A percentile compares a stretch with the other conserved stretches of the same genome.
These are phyloP conservation scores for Sporobolomyces pararoseus DNA, from an alignment of 768 basidiomycete species.

Conservation along the genomic window DNA sequence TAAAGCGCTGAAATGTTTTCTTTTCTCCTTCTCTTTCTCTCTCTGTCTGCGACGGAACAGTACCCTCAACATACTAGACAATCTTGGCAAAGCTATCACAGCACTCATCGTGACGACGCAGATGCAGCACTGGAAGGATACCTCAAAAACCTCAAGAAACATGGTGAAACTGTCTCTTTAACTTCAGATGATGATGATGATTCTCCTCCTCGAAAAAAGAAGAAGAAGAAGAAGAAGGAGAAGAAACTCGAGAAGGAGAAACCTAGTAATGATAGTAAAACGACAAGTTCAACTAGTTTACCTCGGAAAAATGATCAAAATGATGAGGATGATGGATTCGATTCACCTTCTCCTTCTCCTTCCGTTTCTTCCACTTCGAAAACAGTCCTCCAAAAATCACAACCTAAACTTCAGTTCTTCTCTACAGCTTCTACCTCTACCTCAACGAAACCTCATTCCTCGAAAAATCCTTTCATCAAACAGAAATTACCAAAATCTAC, in stretches of 20 bases:
- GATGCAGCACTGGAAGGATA: not conserved
- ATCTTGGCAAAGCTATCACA: slow-evolving; percentile 24
- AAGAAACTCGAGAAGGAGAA: not conserved
- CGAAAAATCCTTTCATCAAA: not conserved
- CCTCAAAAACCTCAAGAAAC: not conserved
- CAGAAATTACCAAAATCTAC: no score
- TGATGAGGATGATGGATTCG: not conserved
- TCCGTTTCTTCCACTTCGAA: not conserved
- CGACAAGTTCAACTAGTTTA: no score
- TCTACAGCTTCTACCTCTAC: not conserved
- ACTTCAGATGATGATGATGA: not conserved
- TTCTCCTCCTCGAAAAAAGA: not conserved
- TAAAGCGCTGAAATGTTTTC: no score
- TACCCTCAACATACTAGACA: slow-evolving; percentile 1
- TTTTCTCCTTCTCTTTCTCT: no score
- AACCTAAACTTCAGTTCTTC: not conserved
- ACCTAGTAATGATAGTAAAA: no score
- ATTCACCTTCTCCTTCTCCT: not conserved
- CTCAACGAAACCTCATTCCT: not conserved
- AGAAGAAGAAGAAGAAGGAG: not conserved
- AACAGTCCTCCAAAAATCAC: not conserved
- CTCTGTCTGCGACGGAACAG: not conserved
- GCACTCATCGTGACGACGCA: not conserved
- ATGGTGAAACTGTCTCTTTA: no score
- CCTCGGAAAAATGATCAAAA: no score